A percentile compares a stretch with the other conserved stretches of the same genome.
phyloP scores from a whole-genome alignment of 441 rosid genomes.

The Pelargonium citronellum region DNA sequence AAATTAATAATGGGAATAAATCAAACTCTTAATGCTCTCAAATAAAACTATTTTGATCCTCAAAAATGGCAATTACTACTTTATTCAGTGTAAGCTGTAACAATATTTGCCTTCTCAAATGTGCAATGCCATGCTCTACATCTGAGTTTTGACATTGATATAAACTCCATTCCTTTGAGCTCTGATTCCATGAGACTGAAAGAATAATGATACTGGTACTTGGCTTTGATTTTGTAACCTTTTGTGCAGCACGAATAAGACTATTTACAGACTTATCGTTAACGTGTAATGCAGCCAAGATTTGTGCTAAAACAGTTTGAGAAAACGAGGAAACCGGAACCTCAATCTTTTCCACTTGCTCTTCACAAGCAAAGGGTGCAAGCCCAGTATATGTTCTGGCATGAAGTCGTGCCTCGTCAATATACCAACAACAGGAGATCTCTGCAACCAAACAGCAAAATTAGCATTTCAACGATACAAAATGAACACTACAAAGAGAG shows the following conservation, averaged over 20 bases:
- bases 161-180: too few relatives aligned
- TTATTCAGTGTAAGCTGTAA: not conserved
- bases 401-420: constrained; percentile 83
- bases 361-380: constrained; percentile 46
- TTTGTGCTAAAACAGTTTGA: constrained; percentile 24
- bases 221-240: constrained; percentile 6
- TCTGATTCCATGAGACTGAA: not conserved
- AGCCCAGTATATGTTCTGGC: constrained; percentile 71
- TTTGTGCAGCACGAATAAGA: constrained; percentile 9
- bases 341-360: constrained; percentile 72
- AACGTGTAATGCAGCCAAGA: constrained; percentile 4
- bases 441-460: constrained; percentile 25
- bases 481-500: constrained; percentile 47
- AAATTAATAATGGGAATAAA: not conserved
- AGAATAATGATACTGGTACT: not conserved
- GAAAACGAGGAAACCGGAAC: constrained; percentile 32
- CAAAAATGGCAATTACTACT: not conserved
- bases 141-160: too few relatives aligned
- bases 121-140: not conserved
- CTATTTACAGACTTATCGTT: constrained; percentile 16
- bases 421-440: constrained; percentile 77
- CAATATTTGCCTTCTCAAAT: not conserved
- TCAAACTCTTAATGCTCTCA: not conserved
- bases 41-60: not conserved
- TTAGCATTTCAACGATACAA: constrained; percentile 37